Base-by-base conservation (phyloP, 768 basidiomycete genomes). In the Pilatotrama ljubarskyi region DNA sequence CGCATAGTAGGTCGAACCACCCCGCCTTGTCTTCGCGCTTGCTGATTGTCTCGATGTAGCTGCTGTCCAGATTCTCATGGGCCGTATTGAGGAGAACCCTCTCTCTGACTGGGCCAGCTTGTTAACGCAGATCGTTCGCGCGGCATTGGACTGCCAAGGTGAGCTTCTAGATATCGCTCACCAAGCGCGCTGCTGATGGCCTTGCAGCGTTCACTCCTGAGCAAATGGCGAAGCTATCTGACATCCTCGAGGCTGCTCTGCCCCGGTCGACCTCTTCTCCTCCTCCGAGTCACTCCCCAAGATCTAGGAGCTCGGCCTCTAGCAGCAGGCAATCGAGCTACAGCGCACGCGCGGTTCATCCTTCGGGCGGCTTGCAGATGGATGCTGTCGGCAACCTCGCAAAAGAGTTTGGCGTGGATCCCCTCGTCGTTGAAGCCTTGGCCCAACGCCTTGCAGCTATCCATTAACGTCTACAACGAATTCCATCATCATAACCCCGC, bases 351-450 rank as follows among this genome's bases (percentile, higher is more conserved):
- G 32, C 18, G 17, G 18, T 37, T 20, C 25, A 41, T n/a, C 44
- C 52, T 20, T 60, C 61, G 1, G 22, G 51, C 32, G 32, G 52
- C 22, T 26, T 55, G 51, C 41, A 67, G 63, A 51, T 40, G 5
- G 58, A 59, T 56, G 78, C 68, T 54, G 84, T 70, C 24, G 78
- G 78, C 46, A 79, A 81, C 22, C 78, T 91, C n/a, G 88, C 89
- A 22, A 79, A 78, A 64, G 89, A 90, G 70, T 90, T 90, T 61
- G 88, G 88, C n/a, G 78, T 90, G 20, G 85, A 88, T 54, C 76
- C 88, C 32, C 79, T 84, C 42, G 69, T 90, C 25, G 82, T 90
- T 44, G 82, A 88, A 67, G 85, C 86, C 3, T 79, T 90, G 44
- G 84, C 82, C 40, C 84, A 87, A 61, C 80, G 87, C 50, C 75